Percentiles rank a stretch among this genome's conserved stretches.
Evolutionary conservation across 345 rosid genomes (phyloP).

Genomic region (Lagerstroemia speciosa): DNA sequence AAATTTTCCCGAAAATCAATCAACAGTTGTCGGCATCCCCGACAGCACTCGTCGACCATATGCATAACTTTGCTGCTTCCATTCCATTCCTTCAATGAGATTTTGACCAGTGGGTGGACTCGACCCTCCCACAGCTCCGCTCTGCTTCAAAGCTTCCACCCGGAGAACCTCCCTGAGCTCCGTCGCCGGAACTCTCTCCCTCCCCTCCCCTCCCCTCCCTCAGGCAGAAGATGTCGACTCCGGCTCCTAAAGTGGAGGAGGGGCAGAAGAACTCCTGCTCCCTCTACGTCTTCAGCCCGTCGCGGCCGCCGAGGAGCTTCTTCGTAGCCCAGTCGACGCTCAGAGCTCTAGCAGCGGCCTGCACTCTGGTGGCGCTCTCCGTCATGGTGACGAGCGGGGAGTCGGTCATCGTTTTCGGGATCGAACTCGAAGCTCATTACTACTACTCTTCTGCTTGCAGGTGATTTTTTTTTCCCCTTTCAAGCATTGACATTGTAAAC

Average conservation of each 20-base stretch:
- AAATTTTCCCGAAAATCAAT: too few species aligned
- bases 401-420: constrained; percentile 16
- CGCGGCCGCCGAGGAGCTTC: constrained; percentile 3
- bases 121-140: not conserved
- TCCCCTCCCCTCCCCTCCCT: not conserved
- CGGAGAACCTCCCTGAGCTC: not conserved
- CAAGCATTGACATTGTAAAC: not conserved
- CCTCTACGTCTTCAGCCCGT: not conserved
- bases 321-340: constrained; percentile 25
- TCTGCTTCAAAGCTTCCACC: not conserved
- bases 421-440: constrained; percentile 23
- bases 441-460: constrained; percentile 33
- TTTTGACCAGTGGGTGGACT: too few species aligned
- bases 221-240: constrained; percentile 1
- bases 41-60: too few species aligned
- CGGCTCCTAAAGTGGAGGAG: not conserved
- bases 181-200: not conserved
- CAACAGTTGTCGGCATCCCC: too few species aligned
- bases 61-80: too few species aligned
- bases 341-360: constrained; percentile 32
- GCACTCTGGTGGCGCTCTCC: constrained; percentile 26
- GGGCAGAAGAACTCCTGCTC: constrained; percentile 1
- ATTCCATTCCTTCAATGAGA: too few species aligned
- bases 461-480: constrained; percentile 15
- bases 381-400: constrained; percentile 29